Base-by-base conservation (phyloP, 2,329 filamentous ascomycete species). In the Emmonsiellopsis sp. region DNA sequence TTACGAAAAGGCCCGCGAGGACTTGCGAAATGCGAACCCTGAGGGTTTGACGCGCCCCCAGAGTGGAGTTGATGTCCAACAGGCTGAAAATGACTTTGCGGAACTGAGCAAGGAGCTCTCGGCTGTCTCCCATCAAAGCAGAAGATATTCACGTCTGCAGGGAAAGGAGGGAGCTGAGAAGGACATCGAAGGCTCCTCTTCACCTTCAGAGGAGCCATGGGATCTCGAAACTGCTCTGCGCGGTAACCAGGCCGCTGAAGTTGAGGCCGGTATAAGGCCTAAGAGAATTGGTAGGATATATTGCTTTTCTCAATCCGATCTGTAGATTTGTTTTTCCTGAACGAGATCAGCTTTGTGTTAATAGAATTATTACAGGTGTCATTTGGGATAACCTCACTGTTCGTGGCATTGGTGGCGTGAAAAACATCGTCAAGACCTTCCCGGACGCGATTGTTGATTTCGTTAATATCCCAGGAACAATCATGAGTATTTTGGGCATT, bases 301-400 rank as follows among this genome's bases (percentile, higher is more conserved):
- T 50, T 2, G 8, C 5, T 10, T 51, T 15, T 48, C 16, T 43
- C 58, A 54, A 55, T 35, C 13, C 7, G 9, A 48, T 47, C 8
- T 20, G 11, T 46, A 20, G 13, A n/a, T n/a, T 11, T 20, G 11
- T 46, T n/a, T 11, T 46, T 46, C 11, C 43, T 15, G 11, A 4
- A 13, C 2, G 13, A 4, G 11, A 13, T 46, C 26, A 20, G n/a
- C 11, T 15, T 20, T n/a, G n/a, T 47, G 31, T 32, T 47, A 32
- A 47, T 20, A 26, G 4, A 37, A 35, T 5, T 37, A 37, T 13
- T 44, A 30, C 41, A 72, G 77, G 87, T 32, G 86, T 89, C 0
- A 80, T 87, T 57, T 94, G 88, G 87, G 82, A 93, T 52, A 77
- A 79, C 15, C 72, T 94, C 48, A 88, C 86, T 0, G 88, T 93